Base-by-base conservation (phyloP, 2,329 filamentous ascomycete species). In the Beauveria rudraprayagi region DNA sequence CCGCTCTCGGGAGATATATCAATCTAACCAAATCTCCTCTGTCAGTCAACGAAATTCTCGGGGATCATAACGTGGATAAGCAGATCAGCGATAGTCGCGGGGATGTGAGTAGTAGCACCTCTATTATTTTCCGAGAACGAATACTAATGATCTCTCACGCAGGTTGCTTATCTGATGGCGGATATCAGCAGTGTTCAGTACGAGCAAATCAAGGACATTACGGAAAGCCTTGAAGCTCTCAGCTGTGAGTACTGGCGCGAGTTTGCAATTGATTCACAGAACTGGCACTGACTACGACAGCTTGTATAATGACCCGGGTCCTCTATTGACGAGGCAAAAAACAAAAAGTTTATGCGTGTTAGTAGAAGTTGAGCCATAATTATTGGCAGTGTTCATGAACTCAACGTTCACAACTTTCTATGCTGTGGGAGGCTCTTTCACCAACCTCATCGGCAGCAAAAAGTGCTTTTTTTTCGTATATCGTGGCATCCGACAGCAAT, bases 51-150 rank as follows among this genome's bases (percentile, higher is more conserved):
- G 90, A 94, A 70, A 91, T 97, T 64, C 83, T 99, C 53, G 90
- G 89, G 48, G 87, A 95, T 70, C 92, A 99, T 80, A 99, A 99
- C 74, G 92, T 99, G 68, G 93, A 97, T 78, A 97, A 97, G 82
- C 94, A 99, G 77, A 97, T 95, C 80, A 94, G 91, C 56, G 94
- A 97, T 74, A 96, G 90, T 76, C 89, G 88, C 78, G 93, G 92
- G 67, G 93, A 97, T 72, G 88, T 90, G 76, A 66, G 82, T 22
- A 66, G 82, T 22, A 28, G 17, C 24, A 6, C 19, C 24, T 50
- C 34, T 16, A 16, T 8, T 26, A 6, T 8, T 47, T 46, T 50
- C 47, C 56, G 30, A 61, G 26, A 24, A 24, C 14, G 1, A 9
- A 28, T 22, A 57, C 61, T 66, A 61, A 61, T 61, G 51, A 22